Evolutionary conservation across 768 basidiomycete genomes (phyloP), one percentile per base, ranked within the genome.

Genomic region (Auricularia auricula-judae): DNA sequence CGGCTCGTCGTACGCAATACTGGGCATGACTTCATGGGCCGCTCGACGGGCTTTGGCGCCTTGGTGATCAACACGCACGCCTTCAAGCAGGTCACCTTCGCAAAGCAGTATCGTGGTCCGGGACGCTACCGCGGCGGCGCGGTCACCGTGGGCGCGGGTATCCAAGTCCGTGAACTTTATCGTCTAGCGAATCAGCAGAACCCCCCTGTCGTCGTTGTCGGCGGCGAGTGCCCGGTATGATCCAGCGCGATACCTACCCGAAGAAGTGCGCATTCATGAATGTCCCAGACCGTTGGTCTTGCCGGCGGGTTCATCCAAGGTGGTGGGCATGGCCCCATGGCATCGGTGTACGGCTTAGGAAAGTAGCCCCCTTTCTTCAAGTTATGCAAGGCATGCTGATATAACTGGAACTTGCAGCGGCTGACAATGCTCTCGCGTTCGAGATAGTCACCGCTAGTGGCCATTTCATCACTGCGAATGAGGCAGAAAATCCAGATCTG

Each of bases 11-110:
- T 77, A 65, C 76, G 75, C 64, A 68, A 71, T 12, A 69, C 67
- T 7, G 76, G 78, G 0, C 79, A 81, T 63, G 80, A 81, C 63
- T 77, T 72, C 66, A 74, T 81, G 8, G 79, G 80, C 1, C 72
- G 80, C 10, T 80, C 80, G 29, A 76, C 79, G 2, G 79, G 75
- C 21, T 74, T 73, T 0, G 72, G 74, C 14, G 74, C 74, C 2
- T 73, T 82, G 39, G 68, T 80, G 63, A 68, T 81, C 54, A 81
- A 76, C 74, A 80, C 77, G 0, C 76, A 76, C 34, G 68, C 76
- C 61, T 64, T 79, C 53, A 71, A 76, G 65, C 68, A 77, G 60
- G 73, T 75, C 5, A 66, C 71, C 4, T 79, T 76, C 63, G 65
- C 65, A 14, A 66, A 71, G 18, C 29, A 66, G 7, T 73, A 70